These are phyloP conservation scores for Torulaspora microellipsoides DNA, from an alignment of 805 yeast genomes.

Conservation along the genomic window DNA sequence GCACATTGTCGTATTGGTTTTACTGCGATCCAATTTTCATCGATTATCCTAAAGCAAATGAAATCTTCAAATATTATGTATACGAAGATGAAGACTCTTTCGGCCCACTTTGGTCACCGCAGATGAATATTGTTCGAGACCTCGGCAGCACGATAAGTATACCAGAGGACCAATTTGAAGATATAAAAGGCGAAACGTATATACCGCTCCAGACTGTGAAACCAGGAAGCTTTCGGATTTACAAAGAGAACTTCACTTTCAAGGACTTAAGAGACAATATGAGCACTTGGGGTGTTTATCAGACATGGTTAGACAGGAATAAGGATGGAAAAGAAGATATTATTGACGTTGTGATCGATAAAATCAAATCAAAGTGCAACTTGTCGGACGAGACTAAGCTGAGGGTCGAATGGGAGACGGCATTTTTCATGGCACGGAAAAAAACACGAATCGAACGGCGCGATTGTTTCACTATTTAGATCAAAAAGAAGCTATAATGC, in stretches of 20 bases:
- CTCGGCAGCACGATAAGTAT: slow-evolving; percentile 41
- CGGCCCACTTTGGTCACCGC: slow-evolving; percentile 13
- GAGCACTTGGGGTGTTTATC: slow-evolving; percentile 63
- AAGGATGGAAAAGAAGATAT: slow-evolving; percentile 41
- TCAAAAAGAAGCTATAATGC: no score
- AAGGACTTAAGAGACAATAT: slow-evolving; percentile 47
- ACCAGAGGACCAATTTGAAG: slow-evolving; percentile 42
- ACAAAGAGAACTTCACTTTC: slow-evolving; percentile 41
- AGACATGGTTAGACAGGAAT: slow-evolving; percentile 49
- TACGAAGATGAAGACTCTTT: slow-evolving; percentile 44
- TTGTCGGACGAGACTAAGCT: slow-evolving; percentile 44
- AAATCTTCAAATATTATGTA: slow-evolving; percentile 49
- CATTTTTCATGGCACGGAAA: slow-evolving; percentile 45
- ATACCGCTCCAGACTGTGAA: slow-evolving; percentile 23
- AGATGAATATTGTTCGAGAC: slow-evolving; percentile 25
- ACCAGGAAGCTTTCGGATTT: slow-evolving; percentile 32
- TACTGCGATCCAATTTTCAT: slow-evolving; percentile 63
- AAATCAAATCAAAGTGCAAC: slow-evolving; percentile 40
- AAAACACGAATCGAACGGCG: no score
- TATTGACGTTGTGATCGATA: slow-evolving; percentile 44
- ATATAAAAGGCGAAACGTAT: slow-evolving; percentile 37
- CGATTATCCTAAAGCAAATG: slow-evolving; percentile 51
- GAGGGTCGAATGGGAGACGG: slow-evolving; percentile 52
- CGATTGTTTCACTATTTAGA: no score
- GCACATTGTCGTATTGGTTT: slow-evolving; percentile 68